Evolutionary conservation across 2,329 filamentous ascomycete species (phyloP), one percentile per base, ranked within the genome.

Genomic region (Teratosphaeriaceae sp.): DNA sequence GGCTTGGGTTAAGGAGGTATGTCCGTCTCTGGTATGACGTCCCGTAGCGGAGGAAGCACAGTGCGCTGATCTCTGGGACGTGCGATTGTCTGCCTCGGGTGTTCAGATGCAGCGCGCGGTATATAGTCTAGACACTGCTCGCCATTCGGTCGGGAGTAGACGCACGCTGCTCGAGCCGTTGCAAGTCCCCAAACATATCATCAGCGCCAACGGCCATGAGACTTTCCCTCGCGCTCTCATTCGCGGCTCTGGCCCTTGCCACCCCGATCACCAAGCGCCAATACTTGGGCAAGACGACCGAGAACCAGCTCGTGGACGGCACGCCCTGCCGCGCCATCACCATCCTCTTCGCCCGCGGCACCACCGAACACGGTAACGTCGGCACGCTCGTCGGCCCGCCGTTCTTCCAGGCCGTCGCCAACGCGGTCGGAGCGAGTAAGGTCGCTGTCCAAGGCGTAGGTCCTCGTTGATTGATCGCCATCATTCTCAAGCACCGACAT

Each of bases 301-400:
- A 40, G 27, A 48, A 51, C 42, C 42, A 51, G 18, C 40, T 51
- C n/a, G 18, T 36, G 16, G 43, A 48, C 36, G 45, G 45, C 34
- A 47, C 48, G 20, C 36, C 45, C n/a, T 50, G 48, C 43, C 45
- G 46, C 22, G 55, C 61, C 20, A 66, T 74, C 48, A 77, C 74
- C 5, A 59, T 78, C 41, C 69, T 79, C 50, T 78, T 74, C 48
- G 75, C 75, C 11, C 69, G 75, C 15, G 75, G 75, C 4, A 77
- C 74, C 7, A 68, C 66, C 7, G 73, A 78, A 56, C 18, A 46
- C 1, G 74, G 73, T 27, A 78, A 76, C 49, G 70, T 78, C 31
- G 75, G 75, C n/a, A 56, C 55, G n/a, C 45, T 71, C 3, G 64
- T 67, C 1, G 75, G 75, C 1, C 74, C 74, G 2, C 68, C 72